Evolutionary conservation across 495 filamentous ascomycete genomes (phyloP).

Genomic region (Aspergillus indologenus): DNA sequence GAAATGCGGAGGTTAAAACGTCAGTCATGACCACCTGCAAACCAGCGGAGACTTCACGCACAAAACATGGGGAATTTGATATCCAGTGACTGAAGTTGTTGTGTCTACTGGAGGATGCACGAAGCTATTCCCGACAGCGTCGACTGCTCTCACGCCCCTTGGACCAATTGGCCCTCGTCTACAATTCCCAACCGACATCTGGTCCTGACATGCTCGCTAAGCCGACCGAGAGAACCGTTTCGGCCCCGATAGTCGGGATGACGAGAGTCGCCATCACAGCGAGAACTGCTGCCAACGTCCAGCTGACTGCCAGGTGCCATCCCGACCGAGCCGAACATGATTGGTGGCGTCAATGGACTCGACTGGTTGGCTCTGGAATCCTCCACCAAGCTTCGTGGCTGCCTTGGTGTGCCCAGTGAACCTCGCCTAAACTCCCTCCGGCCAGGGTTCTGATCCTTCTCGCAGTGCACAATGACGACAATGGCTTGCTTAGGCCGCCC

Average conservation of each 20-base stretch:
- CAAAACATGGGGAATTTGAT: neutral
- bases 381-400: slow-evolving; percentile 22
- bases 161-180: neutral
- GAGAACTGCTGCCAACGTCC: neutral
- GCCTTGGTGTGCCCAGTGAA: slow-evolving; percentile 13
- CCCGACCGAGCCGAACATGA: slow-evolving; percentile 16
- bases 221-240: slow-evolving; percentile 3
- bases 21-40: neutral
- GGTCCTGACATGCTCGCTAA: neutral
- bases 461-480: slow-evolving; percentile 4
- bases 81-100: neutral
- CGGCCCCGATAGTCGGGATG: slow-evolving; percentile 9
- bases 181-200: neutral
- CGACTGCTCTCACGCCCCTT: neutral
- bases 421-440: neutral
- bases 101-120: neutral
- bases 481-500: neutral
- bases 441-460: neutral
- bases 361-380: slow-evolving; percentile 11
- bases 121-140: neutral
- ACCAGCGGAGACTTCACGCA: neutral
- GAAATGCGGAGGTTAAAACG: slow-evolving; percentile 16
- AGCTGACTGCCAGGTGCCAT: neutral
- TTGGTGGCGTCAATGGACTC: slow-evolving; percentile 2
- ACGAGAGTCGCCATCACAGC: neutral